Base-by-base conservation (phyloP, 768 basidiomycete genomes). In the Leccinum imitatum region DNA sequence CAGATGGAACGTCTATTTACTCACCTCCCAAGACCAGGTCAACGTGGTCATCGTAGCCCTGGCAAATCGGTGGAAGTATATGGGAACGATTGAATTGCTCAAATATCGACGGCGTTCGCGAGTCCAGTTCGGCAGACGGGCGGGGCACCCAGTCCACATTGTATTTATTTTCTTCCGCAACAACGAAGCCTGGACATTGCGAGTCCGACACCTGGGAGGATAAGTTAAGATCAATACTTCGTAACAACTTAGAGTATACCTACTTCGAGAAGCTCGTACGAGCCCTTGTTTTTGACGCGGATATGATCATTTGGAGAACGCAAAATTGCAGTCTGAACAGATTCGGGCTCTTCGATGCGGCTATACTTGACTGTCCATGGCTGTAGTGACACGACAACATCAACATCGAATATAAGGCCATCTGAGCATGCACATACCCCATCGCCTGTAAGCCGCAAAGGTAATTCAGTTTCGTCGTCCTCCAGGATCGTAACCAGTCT, bases 331-430 rank as follows among this genome's bases (percentile, higher is more conserved):
- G 77, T 75, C 27, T 77, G 68, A 8, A 79, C 61, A 47, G 72
- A 71, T 27, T 77, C 77, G 1, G 81, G 77, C 4, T 75, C 76
- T 23, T 81, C 81, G 7, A 73, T 69, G 37, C 77, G 81, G 33
- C 85, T 84, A 72, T 95, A 98, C 59, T 82, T 85, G 50, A 99
- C 71, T 14, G 76, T 80, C 96, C 96, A 99, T 7, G 96, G 94
- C 95, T 98, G 65, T 23, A 9, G 27, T 52, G 56, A 46, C 41
- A 46, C 8, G 6, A 41, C 47, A 57, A 23, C 10, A 59, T 25
- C 47, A 57, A 23, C 9, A 59, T 17, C 19, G 41, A 53, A 50
- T n/a, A 17, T 17, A 9, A 62, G 6, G 19, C 50, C 21, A 30
- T 37, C 6, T 9, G 46, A n/a, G 50, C 35, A 39, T 19, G 15